Base-by-base conservation (phyloP, 495 filamentous ascomycete genomes). In the Ramalina intermedia region DNA sequence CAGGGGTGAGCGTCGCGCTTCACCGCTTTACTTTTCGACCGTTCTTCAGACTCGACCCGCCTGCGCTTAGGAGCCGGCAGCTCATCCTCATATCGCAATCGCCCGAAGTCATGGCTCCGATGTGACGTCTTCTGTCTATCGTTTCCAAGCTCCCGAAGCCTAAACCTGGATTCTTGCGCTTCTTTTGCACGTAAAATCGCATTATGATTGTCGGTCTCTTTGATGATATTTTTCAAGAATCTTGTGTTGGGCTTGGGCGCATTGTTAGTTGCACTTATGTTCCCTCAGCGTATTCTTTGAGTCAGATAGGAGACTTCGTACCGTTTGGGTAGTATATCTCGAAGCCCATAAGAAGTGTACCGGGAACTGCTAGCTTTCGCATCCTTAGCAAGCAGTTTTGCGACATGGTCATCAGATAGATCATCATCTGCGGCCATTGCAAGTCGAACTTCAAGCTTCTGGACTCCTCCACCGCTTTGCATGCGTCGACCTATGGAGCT, bases 241-340 rank as follows among this genome's bases (percentile, higher is more conserved):
- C 85, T 72, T 0, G 84, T 94, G 56, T 98, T 96, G 13, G 90
- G 86, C 57, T 87, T 94, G 3, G 86, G 86, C 46, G 87, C 85
- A 57, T 76, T 76, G 23, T 71, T 62, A 18, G 79, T 64, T 36
- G 72, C 63, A 49, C 76, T 79, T 33, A 13, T 9, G 51, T 45
- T 24, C 46, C 12, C 56, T 41, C 40, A 9, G 12, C 49, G 4
- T 23, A 46, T 58, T 26, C 56, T 49, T 41, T 40, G 8, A 14
- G 3, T 6, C 17, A 35, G 17, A 14, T 14, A 39, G 20, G 8
- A 48, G 6, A 50, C 21, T n/a, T 33, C 24, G 50, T 69, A 89
- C 87, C 80, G 82, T 53, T 71, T 72, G n/a, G 75, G 73, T 27
- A 78, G 66, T 52, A 82, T 81, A 11, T 84, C 84, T 43, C 80